phyloP scores from a whole-genome alignment of 495 filamentous ascomycete species.

The Glonium stellatum region DNA sequence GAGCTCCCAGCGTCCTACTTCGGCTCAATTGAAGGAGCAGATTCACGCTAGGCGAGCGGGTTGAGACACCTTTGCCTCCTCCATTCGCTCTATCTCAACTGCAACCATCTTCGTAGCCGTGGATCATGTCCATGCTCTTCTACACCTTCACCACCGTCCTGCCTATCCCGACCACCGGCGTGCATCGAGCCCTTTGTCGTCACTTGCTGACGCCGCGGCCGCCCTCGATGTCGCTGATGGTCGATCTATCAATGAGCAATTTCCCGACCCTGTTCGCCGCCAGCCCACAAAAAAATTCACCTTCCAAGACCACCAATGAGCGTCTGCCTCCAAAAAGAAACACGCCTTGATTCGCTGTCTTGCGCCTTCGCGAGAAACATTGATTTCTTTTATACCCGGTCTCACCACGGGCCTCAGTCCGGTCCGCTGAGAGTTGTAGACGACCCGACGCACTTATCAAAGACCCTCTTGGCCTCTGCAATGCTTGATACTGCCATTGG shows the following conservation, averaged over 20 bases:
- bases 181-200: neutral
- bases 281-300: neutral
- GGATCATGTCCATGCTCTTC: neutral
- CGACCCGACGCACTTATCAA: too few species aligned
- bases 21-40: neutral
- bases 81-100: neutral
- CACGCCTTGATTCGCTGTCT: too few species aligned
- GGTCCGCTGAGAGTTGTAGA: too few species aligned
- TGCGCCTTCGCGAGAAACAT: too few species aligned
- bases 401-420: too few species aligned
- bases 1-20: neutral
- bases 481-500: too few species aligned
- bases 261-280: neutral
- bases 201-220: neutral
- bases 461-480: too few species aligned
- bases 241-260: neutral
- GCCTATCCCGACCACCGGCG: neutral
- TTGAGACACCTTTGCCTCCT: neutral
- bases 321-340: too few species aligned
- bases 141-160: neutral
- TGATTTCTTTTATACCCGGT: too few species aligned
- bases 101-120: neutral
- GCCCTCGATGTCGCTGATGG: neutral
- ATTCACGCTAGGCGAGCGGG: neutral
- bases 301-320: too few species aligned